Evolutionary conservation across 225 moss, liverwort and hornwort species (phyloP), one percentile per base, ranked within the genome.

Genomic region (Rhytidiadelphus loreus): DNA sequence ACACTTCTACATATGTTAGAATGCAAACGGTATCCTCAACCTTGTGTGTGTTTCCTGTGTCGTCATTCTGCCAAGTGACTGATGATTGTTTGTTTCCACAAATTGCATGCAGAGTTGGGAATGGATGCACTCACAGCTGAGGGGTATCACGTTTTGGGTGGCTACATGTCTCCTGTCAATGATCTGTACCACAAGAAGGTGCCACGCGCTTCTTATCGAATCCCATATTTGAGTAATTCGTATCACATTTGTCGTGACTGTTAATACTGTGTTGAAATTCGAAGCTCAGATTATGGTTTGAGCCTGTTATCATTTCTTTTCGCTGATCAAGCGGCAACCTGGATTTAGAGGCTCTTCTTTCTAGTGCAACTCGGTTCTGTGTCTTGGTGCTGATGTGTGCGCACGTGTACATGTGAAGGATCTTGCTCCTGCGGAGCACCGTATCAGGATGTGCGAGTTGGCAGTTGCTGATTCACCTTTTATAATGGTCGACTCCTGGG

Each of bases 401-500:
- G 63, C 77, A 15, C 88, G 85, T 87, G 90, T 88, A 83, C 83
- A 89, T 93, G 87, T 89, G 88, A 95, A 99, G 98, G 97, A 92
- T 94, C 95, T 97, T 94, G 97, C 93, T 93, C 90, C 97, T 90
- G 95, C 96, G 90, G 98, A 97, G 91, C 98, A 99, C 88, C 95
- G 97, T 83, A 94, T 96, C 84, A 94, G 90, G 86, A 90, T 99
- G 91, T 99, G 98, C 90, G 95, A 99, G 82, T 82, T 99, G 92
- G 97, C 98, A 81, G 94, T 95, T 81, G 91, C 90, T 88, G 98
- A 99, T 87, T 97, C 98, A 23, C 87, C 96, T 46, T 95, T 97
- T 52, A 93, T 99, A 63, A 99, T 97, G 97, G 97, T 97, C 33
- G 98, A 99, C 91, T 89, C 98, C 53, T 97, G 98, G 98, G 98